Evolutionary conservation across 306 rosid genomes (phyloP).

Genomic region (Cicer bijugum): DNA sequence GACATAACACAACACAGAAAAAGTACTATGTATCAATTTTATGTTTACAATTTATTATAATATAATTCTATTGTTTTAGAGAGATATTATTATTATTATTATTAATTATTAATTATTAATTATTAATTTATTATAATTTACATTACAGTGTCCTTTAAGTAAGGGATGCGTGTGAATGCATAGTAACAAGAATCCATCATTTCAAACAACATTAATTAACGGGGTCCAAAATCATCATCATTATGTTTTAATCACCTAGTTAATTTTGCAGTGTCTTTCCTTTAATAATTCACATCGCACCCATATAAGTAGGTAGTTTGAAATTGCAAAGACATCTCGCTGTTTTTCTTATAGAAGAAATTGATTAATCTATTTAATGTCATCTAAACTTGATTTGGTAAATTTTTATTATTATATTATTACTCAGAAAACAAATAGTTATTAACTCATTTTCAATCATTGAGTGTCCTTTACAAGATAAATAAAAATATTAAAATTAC

Average conservation of each 20-base stretch:
- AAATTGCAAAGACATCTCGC: neutral
- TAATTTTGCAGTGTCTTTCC: conserved; percentile 36
- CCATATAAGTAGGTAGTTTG: conserved; percentile 1
- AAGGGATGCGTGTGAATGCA: conserved; percentile 52
- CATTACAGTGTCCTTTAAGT: conserved; percentile 45
- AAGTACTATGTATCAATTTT: conserved; percentile 18
- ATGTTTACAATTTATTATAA: neutral
- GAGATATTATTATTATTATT: conserved; percentile 4
- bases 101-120: too few species aligned
- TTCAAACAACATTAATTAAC: conserved; percentile 47
- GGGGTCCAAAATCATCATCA: conserved; percentile 37
- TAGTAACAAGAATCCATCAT: conserved; percentile 40
- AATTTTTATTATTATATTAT: neutral
- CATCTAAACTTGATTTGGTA: neutral
- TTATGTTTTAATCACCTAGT: conserved; percentile 40
- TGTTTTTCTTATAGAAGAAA: too few species aligned
- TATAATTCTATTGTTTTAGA: conserved; percentile 13
- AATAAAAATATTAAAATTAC: neutral
- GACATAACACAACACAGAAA: conserved; percentile 35
- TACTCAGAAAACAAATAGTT: neutral
- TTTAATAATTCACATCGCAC: conserved; percentile 6
- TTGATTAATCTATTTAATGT: neutral
- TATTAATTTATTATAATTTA: conserved; percentile 8
- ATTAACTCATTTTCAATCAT: conserved; percentile 1
- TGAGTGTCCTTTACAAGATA: conserved; percentile 9